phyloP scores from a whole-genome alignment of 345 rosid genomes.

The Raphanus sativus region DNA sequence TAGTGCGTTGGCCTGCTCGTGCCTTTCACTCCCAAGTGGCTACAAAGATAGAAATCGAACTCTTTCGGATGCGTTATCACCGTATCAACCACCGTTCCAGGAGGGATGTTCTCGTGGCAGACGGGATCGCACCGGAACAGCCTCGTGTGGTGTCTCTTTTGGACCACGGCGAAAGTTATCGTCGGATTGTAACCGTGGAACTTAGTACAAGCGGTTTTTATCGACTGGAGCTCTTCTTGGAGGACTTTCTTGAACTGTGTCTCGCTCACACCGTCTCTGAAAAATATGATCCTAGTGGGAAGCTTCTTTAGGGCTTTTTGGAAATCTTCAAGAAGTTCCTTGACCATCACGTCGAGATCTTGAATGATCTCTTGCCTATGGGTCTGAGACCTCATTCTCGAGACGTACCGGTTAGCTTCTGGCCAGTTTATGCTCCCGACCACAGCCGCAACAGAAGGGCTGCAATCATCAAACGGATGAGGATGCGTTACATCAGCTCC shows the following conservation, averaged over 20 bases:
- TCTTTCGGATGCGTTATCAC: constrained; percentile 88
- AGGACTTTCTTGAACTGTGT: constrained; percentile 85
- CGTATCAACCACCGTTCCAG: constrained; percentile 90
- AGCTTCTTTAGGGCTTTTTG: constrained; percentile 58
- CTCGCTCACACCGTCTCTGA: constrained; percentile 93
- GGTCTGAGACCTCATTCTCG: constrained; percentile 93
- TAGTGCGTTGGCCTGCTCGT: constrained; percentile 95
- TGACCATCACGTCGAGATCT: constrained; percentile 81
- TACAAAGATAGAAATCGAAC: constrained; percentile 90
- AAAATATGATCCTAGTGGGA: constrained; percentile 84
- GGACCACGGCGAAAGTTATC: constrained; percentile 84
- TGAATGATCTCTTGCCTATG: constrained; percentile 89
- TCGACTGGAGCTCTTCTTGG: constrained; percentile 70
- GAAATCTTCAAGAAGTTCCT: constrained; percentile 80
- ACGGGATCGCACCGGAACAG: constrained; percentile 59
- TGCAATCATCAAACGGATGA: constrained; percentile 88
- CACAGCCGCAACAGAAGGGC: constrained; percentile 96
- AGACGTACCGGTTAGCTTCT: constrained; percentile 81
- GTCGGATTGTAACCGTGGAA: constrained; percentile 63
- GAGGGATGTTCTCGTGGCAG: constrained; percentile 70
- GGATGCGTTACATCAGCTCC: constrained; percentile 99
- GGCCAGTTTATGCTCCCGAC: constrained; percentile 99
- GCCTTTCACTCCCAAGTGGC: constrained; percentile 93
- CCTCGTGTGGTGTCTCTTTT: constrained; percentile 92
- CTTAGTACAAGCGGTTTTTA: constrained; percentile 62